phyloP scores from a whole-genome alignment of 2,329 filamentous ascomycete genomes.

The Penicillium griseofulvum region DNA sequence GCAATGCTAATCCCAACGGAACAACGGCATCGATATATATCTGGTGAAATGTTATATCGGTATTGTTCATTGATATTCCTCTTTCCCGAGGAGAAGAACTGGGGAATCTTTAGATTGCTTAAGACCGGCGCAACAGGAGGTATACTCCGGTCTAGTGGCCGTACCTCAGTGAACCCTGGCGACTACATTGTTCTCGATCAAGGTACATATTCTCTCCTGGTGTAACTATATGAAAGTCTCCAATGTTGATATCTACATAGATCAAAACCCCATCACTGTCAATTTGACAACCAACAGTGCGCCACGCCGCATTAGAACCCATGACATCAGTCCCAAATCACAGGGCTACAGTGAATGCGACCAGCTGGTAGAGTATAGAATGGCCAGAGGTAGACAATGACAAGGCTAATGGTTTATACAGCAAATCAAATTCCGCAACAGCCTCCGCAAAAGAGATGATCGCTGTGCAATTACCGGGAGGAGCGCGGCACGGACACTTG shows the following conservation, averaged over 20 bases:
- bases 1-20: not conserved
- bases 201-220: no score
- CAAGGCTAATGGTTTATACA: not conserved
- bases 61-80: not conserved
- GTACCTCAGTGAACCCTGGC: not conserved
- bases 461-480: not conserved
- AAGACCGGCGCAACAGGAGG: not conserved
- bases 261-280: not conserved
- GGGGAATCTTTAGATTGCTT: not conserved
- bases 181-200: not conserved
- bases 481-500: not conserved
- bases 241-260: not conserved
- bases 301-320: not conserved
- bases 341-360: not conserved
- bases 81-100: not conserved
- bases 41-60: not conserved
- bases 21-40: not conserved
- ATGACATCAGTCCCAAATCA: not conserved
- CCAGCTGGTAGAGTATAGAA: not conserved
- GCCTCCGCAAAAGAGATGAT: not conserved
- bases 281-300: not conserved
- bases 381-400: not conserved
- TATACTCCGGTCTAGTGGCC: not conserved
- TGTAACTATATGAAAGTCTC: no score
- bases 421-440: not conserved